A percentile compares a stretch with the other conserved stretches of the same genome.
Conservation (phyloP, 1,139 yeast species). For the Zygosaccharomyces pseudobailii region DNA sequence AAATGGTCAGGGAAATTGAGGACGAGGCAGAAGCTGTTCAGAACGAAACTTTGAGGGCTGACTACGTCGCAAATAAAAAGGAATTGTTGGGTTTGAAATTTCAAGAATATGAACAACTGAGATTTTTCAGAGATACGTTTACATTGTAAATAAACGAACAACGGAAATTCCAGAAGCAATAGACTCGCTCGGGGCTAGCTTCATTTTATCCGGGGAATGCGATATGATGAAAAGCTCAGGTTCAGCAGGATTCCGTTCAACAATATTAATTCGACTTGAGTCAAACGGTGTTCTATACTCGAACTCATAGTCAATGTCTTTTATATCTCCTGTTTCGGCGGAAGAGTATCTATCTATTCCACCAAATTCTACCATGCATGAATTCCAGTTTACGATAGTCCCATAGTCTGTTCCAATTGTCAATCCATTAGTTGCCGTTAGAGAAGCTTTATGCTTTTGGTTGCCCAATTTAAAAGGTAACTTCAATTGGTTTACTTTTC, state of each 20-base stretch:
- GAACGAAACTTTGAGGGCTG: slow-evolving; percentile 13
- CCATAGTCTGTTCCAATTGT: slow-evolving; percentile 23
- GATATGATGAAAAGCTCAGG: slow-evolving; percentile 15
- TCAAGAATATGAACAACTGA: slow-evolving; percentile 22
- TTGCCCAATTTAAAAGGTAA: slow-evolving; percentile 22
- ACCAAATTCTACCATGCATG: slow-evolving; percentile 28
- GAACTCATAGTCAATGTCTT: slow-evolving; percentile 6
- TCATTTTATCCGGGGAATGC: slow-evolving; percentile 18
- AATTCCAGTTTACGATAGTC: slow-evolving; percentile 22
- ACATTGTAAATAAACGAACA: slow-evolving; percentile 13
- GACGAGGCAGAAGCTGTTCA: slow-evolving; percentile 13
- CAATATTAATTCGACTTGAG: slow-evolving; percentile 18
- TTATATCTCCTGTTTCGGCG: not conserved
- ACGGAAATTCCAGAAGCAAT: slow-evolving; percentile 8
- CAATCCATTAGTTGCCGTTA: slow-evolving; percentile 20
- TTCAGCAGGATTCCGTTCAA: slow-evolving; percentile 19
- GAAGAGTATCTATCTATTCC: slow-evolving; percentile 16
- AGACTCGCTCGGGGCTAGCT: slow-evolving; percentile 1
- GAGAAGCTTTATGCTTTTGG: slow-evolving; percentile 24
- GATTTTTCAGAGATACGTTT: slow-evolving; percentile 28
- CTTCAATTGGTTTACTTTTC: slow-evolving; percentile 15
- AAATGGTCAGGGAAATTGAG: slow-evolving; percentile 1
- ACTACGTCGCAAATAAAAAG: slow-evolving; percentile 18
- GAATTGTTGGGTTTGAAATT: slow-evolving; percentile 20
- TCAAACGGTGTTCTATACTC: slow-evolving; percentile 1